Percentiles rank a stretch among this genome's conserved stretches.
These are phyloP conservation scores for Epichloe gansuensis DNA, from an alignment of 2,329 filamentous ascomycete genomes.

Conservation along the genomic window DNA sequence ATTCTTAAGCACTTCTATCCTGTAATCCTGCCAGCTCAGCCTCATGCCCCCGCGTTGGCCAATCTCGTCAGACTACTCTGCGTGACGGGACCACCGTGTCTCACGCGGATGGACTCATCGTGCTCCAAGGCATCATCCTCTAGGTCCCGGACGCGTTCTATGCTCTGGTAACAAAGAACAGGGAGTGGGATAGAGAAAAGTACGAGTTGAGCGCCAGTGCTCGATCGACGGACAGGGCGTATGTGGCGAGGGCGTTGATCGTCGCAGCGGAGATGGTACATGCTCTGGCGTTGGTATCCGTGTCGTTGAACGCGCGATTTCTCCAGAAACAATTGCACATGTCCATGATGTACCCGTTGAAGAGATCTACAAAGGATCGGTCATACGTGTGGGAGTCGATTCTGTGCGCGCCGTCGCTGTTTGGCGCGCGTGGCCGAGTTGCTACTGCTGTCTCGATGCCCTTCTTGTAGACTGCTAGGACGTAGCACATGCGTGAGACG, in stretches of 20 bases:
- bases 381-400: conserved; percentile 35
- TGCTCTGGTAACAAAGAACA: conserved; percentile 41
- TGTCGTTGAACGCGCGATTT: conserved; percentile 53
- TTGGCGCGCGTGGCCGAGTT: conserved; percentile 15
- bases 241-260: conserved; percentile 32
- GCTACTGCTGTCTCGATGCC: conserved; percentile 56
- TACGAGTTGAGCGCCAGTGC: conserved; percentile 33
- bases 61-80: conserved; percentile 53
- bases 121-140: conserved; percentile 42
- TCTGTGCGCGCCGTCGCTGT: conserved; percentile 11
- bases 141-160: conserved; percentile 40
- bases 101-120: conserved; percentile 27
- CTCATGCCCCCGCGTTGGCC: conserved; percentile 49
- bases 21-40: conserved; percentile 62
- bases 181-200: conserved; percentile 51
- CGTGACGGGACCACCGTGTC: conserved; percentile 59
- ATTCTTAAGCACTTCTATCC: conserved; percentile 57
- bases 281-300: conserved; percentile 50
- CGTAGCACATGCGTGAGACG: conserved; percentile 55
- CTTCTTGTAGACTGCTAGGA: conserved; percentile 61
- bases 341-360: conserved; percentile 81
- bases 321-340: conserved; percentile 78
- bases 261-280: conserved; percentile 36
- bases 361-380: conserved; percentile 49
- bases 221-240: conserved; percentile 36